Evolutionary conservation across 2,329 filamentous ascomycete genomes (phyloP).

Genomic region (Colletotrichum falcatum): DNA sequence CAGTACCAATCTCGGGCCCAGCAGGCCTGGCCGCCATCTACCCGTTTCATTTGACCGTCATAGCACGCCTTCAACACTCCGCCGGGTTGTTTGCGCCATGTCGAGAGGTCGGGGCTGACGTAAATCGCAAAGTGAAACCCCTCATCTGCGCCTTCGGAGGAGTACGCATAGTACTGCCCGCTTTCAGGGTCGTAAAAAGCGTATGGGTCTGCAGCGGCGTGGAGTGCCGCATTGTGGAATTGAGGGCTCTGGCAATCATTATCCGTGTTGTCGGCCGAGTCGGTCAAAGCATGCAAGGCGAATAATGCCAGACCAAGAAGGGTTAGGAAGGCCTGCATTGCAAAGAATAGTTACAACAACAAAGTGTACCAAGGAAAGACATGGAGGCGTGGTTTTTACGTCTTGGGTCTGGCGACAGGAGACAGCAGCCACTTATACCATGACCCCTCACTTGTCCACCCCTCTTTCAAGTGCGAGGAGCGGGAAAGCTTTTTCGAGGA

Average conservation of each 20-base stretch:
- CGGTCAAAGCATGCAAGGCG: neutral
- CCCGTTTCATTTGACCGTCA: slow-evolving; percentile 46
- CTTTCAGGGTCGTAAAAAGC: slow-evolving; percentile 49
- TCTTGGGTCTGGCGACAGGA: neutral
- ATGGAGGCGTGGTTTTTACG: neutral
- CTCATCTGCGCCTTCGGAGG: slow-evolving; percentile 51
- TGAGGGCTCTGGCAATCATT: slow-evolving; percentile 40
- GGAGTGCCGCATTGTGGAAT: slow-evolving; percentile 51
- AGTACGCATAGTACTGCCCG: slow-evolving; percentile 51
- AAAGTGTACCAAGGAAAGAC: neutral
- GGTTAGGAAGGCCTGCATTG: slow-evolving; percentile 10
- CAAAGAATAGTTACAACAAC: neutral
- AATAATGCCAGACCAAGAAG: slow-evolving; percentile 1
- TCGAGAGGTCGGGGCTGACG: slow-evolving; percentile 51
- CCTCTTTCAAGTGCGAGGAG: slow-evolving; percentile 23
- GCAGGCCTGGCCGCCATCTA: slow-evolving; percentile 50
- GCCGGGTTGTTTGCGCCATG: slow-evolving; percentile 50
- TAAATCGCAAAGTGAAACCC: slow-evolving; percentile 51
- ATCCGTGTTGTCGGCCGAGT: neutral
- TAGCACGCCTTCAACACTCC: slow-evolving; percentile 50
- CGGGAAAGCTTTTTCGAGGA: neutral
- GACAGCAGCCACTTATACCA: slow-evolving; percentile 18
- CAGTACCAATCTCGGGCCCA: slow-evolving; percentile 53
- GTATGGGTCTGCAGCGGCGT: slow-evolving; percentile 50
- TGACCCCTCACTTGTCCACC: neutral